phyloP scores from a whole-genome alignment of 2,329 filamentous ascomycete genomes.

The Didymella arachidicola region DNA sequence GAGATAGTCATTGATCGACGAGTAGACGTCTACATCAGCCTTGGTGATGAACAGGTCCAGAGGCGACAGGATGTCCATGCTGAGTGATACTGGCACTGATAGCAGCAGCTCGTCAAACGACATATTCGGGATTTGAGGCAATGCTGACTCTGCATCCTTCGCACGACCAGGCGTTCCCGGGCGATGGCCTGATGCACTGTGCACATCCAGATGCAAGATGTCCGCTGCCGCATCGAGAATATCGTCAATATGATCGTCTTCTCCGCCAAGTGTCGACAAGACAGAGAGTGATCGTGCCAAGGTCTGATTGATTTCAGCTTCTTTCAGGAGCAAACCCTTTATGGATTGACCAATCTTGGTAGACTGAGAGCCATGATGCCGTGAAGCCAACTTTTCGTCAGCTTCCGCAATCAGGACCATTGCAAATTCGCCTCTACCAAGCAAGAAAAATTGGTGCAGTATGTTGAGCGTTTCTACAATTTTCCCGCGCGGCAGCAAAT shows the following conservation, averaged over 20 bases:
- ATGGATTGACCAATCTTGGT: slow-evolving; percentile 59
- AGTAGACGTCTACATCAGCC: slow-evolving; percentile 80
- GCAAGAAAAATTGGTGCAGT: slow-evolving; percentile 84
- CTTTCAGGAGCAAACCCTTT: slow-evolving; percentile 75
- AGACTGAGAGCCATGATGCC: slow-evolving; percentile 64
- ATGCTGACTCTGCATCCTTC: slow-evolving; percentile 39
- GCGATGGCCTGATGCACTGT: slow-evolving; percentile 53
- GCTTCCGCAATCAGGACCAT: slow-evolving; percentile 85
- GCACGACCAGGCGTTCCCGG: slow-evolving; percentile 53
- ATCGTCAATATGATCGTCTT: slow-evolving; percentile 78
- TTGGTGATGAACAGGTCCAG: slow-evolving; percentile 85
- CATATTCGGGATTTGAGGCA: slow-evolving; percentile 52
- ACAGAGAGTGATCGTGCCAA: slow-evolving; percentile 80
- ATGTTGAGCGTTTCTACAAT: slow-evolving; percentile 80
- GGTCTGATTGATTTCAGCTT: slow-evolving; percentile 82
- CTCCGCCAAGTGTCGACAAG: slow-evolving; percentile 76
- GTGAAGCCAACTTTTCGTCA: slow-evolving; percentile 77
- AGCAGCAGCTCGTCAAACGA: slow-evolving; percentile 84
- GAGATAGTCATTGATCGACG: slow-evolving; percentile 85
- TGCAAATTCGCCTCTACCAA: slow-evolving; percentile 90
- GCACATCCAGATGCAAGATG: slow-evolving; percentile 72
- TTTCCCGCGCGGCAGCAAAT: slow-evolving; percentile 77
- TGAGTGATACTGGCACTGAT: slow-evolving; percentile 75
- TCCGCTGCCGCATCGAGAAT: slow-evolving; percentile 83
- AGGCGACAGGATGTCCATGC: slow-evolving; percentile 76